Evolutionary conservation across 2,329 filamentous ascomycete genomes (phyloP), one percentile per base, ranked within the genome.

Genomic region (Macroventuria anomochaeta): DNA sequence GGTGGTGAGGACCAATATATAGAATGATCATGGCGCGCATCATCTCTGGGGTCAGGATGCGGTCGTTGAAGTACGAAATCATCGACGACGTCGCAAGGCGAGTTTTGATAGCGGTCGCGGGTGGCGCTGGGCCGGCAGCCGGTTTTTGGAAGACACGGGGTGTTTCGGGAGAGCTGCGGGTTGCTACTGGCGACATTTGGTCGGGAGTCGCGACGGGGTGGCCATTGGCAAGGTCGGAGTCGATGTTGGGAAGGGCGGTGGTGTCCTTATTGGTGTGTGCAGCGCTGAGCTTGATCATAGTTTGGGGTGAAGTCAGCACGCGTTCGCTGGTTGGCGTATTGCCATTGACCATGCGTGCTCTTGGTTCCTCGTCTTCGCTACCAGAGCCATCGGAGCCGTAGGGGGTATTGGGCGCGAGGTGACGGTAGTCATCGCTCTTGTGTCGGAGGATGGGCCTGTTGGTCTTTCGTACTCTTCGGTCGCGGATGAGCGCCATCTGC

Each of bases 1-100:
- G 88, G 73, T 95, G 91, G 71, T 97, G 90, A 0, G 93, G 92
- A 0, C 95, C 95, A 49, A 99, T 90, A 73, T 99, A 99, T 3
- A 99, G 81, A 61, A 99, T 96, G 61, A 99, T 96, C 93, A 99
- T 97, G 59, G 93, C 91, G 26, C 95, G 89, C 89, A 97, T 97
- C 91, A 97, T 96, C 75, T 99, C 95, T 0, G 95, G 93, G 0
- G 91, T 93, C 12, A 99, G 82, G 23, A 99, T 90, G 23, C 95
- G 88, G 74, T 99, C 95, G 73, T 96, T 95, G 75, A 97, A 96
- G 76, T 97, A 97, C 0, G 93, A 97, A 29, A 99, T 96, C 86
- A 96, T 96, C n/a, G 88, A 93, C 0, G 91, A 93, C 71, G 93
- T 96, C 13, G 93, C 93, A 8, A 99, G 83, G n/a, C 93, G 86